Evolutionary conservation across 1,284 basidiomycete species (phyloP).

Genomic region (Pseudozyma hubeiensis): DNA sequence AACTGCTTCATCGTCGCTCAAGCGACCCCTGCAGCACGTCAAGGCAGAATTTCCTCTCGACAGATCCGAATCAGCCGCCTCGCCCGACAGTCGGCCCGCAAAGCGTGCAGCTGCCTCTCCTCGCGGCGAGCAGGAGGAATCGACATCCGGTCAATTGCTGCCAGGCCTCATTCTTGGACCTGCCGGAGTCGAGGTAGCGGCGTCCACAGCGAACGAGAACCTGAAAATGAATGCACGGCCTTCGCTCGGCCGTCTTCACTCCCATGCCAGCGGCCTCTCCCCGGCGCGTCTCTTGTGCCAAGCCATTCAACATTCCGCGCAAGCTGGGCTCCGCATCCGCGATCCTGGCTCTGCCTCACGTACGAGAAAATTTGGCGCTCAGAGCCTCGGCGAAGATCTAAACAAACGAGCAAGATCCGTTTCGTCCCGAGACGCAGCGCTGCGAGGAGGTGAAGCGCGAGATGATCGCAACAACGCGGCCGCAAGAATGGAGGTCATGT

Average conservation of each 20-base stretch:
- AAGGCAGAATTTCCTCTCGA: slow-evolving; percentile 29
- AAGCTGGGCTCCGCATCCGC: slow-evolving; percentile 39
- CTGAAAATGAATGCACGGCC: slow-evolving; percentile 7
- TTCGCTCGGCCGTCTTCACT: slow-evolving; percentile 33
- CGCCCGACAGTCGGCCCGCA: slow-evolving; percentile 17
- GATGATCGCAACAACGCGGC: slow-evolving; percentile 3
- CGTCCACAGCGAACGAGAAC: slow-evolving; percentile 5
- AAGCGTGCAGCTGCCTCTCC: slow-evolving; percentile 27
- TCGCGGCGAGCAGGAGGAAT: slow-evolving; percentile 5
- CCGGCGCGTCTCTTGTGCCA: slow-evolving; percentile 50
- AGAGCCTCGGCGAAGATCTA: slow-evolving; percentile 32
- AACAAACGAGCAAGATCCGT: slow-evolving; percentile 17
- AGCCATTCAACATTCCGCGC: slow-evolving; percentile 49
- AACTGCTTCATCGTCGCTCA: slow-evolving; percentile 10
- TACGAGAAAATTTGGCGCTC: slow-evolving; percentile 10
- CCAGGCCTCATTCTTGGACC: slow-evolving; percentile 38
- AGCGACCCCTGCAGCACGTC: slow-evolving; percentile 40
- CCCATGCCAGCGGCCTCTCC: slow-evolving; percentile 44
- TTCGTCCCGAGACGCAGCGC: slow-evolving; percentile 7
- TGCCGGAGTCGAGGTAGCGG: slow-evolving; percentile 24
- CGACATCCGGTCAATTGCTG: slow-evolving; percentile 5
- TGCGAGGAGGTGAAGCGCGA: background rate
- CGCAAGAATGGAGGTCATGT: slow-evolving; percentile 8
- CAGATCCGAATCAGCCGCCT: slow-evolving; percentile 19
- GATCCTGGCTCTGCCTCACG: slow-evolving; percentile 34